Evolutionary conservation across 2,329 filamentous ascomycete genomes (phyloP).

Genomic region (Clonostachys sp.): DNA sequence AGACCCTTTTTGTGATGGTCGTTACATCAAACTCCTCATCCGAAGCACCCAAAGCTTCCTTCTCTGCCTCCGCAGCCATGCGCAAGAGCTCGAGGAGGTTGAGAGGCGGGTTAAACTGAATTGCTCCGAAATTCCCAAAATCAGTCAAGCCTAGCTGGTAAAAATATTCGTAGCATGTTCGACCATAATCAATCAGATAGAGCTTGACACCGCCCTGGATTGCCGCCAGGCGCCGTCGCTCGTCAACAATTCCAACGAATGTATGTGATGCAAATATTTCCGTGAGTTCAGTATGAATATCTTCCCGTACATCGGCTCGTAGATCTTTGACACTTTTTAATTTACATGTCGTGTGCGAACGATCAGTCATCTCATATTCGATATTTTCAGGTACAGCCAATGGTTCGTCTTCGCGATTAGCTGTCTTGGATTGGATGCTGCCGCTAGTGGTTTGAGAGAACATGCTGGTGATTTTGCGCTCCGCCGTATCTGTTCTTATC

Average conservation of each 20-base stretch:
- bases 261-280: constrained; percentile 85
- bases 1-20: constrained; percentile 61
- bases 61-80: constrained; percentile 70
- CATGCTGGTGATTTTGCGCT: constrained; percentile 97
- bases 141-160: constrained; percentile 94
- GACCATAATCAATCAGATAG: constrained; percentile 89
- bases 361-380: constrained; percentile 69
- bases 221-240: constrained; percentile 79
- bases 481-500: constrained; percentile 81
- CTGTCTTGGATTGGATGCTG: constrained; percentile 1
- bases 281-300: constrained; percentile 80
- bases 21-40: constrained; percentile 61
- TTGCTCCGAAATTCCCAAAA: constrained; percentile 88
- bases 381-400: constrained; percentile 40
- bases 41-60: constrained; percentile 29
- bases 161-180: constrained; percentile 82
- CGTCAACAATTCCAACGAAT: constrained; percentile 91
- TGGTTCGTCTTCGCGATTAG: constrained; percentile 22
- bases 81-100: constrained; percentile 65
- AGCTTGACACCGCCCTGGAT: constrained; percentile 91
- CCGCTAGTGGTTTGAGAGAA: constrained; percentile 32
- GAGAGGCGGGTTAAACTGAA: constrained; percentile 75
- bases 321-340: constrained; percentile 84
- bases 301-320: constrained; percentile 72
- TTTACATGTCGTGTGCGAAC: constrained; percentile 64